Conservation (phyloP, 345 rosid genomes). For the Arabidopsis suecica region DNA sequence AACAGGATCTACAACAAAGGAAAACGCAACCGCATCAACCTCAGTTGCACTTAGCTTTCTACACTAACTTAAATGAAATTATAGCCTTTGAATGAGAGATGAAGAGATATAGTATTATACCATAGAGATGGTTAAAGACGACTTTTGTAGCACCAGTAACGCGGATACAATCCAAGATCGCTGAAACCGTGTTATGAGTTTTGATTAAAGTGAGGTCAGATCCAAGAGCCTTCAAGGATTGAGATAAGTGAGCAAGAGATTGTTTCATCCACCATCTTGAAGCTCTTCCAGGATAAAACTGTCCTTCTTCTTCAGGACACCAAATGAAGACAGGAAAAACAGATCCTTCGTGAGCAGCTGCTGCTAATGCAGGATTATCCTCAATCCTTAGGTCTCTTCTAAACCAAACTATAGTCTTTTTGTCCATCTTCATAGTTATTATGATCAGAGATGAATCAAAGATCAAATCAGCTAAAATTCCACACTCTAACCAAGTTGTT, state of each 20-base stretch:
- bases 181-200: slow-evolving; percentile 65
- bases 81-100: neutral
- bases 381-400: slow-evolving; percentile 95
- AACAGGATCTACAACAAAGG: slow-evolving; percentile 61
- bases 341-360: slow-evolving; percentile 78
- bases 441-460: slow-evolving; percentile 8
- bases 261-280: slow-evolving; percentile 99
- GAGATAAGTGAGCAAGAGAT: slow-evolving; percentile 68
- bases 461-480: slow-evolving; percentile 12
- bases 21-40: slow-evolving; percentile 8
- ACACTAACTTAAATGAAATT: neutral
- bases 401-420: slow-evolving; percentile 88
- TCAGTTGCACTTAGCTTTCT: neutral
- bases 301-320: slow-evolving; percentile 94
- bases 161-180: slow-evolving; percentile 72
- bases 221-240: slow-evolving; percentile 78
- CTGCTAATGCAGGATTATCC: slow-evolving; percentile 97
- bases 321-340: slow-evolving; percentile 85
- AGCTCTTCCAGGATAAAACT: slow-evolving; percentile 89
- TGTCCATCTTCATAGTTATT: slow-evolving; percentile 48
- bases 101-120: slow-evolving; percentile 49
- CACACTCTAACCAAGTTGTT: neutral
- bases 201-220: slow-evolving; percentile 71
- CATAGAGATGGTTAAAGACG: slow-evolving; percentile 87
- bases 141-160: slow-evolving; percentile 72